Base-by-base conservation (phyloP, 1,284 basidiomycete genomes). In the Pseudozyma tsukubaensis region DNA sequence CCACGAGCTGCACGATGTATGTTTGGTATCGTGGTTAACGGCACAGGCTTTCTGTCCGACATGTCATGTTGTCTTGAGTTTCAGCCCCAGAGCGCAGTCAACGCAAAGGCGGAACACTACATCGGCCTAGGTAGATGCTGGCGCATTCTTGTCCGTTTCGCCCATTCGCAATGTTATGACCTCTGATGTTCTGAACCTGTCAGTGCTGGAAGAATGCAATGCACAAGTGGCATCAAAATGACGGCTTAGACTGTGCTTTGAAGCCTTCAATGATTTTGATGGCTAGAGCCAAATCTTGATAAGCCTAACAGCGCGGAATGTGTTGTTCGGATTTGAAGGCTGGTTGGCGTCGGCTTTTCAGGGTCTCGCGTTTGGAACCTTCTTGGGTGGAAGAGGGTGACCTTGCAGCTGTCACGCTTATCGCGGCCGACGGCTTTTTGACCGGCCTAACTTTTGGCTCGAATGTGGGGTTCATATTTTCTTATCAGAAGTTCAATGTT, bases 11-110 rank as follows among this genome's bases (percentile, higher is more conserved):
- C 77, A 78, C 54, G 71, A 69, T 42, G 52, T 74, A n/a, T 78
- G 77, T 48, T 40, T 78, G 12, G 77, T 78, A 2, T 60, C 63
- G 5, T 76, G 73, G 73, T 50, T 77, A 35, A 74, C 72, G 4
- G 65, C 67, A 2, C 74, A 78, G 48, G 74, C 77, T 1, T 78
- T 78, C 34, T 78, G 77, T 55, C 77, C 77, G 1, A 73, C 74
- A 6, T 76, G 74, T 45, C 74, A 76, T 50, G 65, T 68, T 34
- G 72, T 75, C 7, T 63, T 75, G 14, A 70, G 67, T 37, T 66
- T 75, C 52, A 74, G 61, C 35, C 72, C 72, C 12, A 50, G 71
- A 19, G 39, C 55, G 10, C 10, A 55, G 1, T 7, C 50, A 8
- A 34, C 52, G 0, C 18, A 53, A 49, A 16, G 51, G 37, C 42